Evolutionary conservation across 345 rosid genomes (phyloP), one percentile per base, ranked within the genome.

Genomic region (Brassica juncea): DNA sequence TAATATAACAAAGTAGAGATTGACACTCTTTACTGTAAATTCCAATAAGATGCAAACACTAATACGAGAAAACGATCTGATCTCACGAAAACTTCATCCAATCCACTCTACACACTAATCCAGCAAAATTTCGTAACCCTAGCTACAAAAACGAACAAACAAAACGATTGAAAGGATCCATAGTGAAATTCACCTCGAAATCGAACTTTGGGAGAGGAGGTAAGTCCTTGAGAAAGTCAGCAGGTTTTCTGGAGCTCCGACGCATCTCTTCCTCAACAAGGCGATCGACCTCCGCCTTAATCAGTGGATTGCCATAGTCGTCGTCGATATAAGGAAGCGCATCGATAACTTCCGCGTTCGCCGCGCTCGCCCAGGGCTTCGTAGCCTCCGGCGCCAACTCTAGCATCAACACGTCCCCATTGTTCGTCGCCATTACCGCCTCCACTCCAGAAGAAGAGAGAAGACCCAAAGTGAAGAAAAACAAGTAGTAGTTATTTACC

Each of bases 261-360:
- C 98, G 96, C 99, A 95, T 95, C 89, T 95, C 99, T 63, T 93
- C 98, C 82, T 93, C 97, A 32, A 95, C 91, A 21, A 93, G 80
- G 11, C 93, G 93, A 67, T 93, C 98, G 10, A 91, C 98, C 83
- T 95, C 99, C 6, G 85, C 84, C 80, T 93, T 93, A 62, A 95
- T 85, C 75, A 69, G 70, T 2, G 92, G 93, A 70, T 92, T 79
- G 9, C 89, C 91, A 52, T 93, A 95, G 82, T 95, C 97, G 65
- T 89, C 98, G 84, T 95, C 99, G 28, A 95, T 95, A 85, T 95
- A 93, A 27, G 98, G 99, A 82, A 95, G 86, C 9, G 99, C 96
- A 77, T 95, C 99, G 37, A 95, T 85, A 25, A 85, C 82, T 80
- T 95, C 93, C 0, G 97, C 93, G 70, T 81, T 87, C 6, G 86